These are phyloP conservation scores for Rhynchospora tenuis DNA, from an alignment of 176 grass and related monocot species.

Conservation along the genomic window DNA sequence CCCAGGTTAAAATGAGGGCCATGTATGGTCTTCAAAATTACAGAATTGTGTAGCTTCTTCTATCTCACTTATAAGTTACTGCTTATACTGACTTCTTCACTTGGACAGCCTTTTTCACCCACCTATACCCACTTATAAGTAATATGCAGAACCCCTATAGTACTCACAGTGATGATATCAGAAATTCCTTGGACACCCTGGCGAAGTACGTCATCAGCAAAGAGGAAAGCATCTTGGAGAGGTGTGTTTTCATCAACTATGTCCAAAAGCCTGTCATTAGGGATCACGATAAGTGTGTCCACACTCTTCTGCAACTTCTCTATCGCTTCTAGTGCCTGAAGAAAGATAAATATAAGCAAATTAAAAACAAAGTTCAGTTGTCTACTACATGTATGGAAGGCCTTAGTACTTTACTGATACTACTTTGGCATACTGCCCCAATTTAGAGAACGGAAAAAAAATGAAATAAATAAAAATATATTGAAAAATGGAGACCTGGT, in stretches of 20 bases:
- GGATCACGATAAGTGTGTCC: slow-evolving; percentile 93
- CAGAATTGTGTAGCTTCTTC: not conserved
- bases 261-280: slow-evolving; percentile 80
- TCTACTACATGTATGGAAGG: not conserved
- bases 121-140: not conserved
- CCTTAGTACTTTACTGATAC: not conserved
- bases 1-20: not conserved
- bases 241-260: slow-evolving; percentile 85
- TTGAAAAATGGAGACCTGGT: not conserved
- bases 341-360: slow-evolving; percentile 23
- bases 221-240: slow-evolving; percentile 93
- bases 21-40: not conserved
- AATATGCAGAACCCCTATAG: not conserved
- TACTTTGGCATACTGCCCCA: not conserved
- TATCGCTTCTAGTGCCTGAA: slow-evolving; percentile 84
- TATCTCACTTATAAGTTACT: not conserved
- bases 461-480: not conserved
- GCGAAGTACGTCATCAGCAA: slow-evolving; percentile 92
- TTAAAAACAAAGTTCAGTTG: not conserved
- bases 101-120: not conserved
- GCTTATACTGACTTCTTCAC: not conserved
- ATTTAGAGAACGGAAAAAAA: not conserved
- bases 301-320: slow-evolving; percentile 91
- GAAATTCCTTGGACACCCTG: slow-evolving; percentile 99
- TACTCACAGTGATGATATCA: slow-evolving; percentile 83